Conservation (phyloP, 352 stramenopile species). For the Elongisporangium senticosum region DNA sequence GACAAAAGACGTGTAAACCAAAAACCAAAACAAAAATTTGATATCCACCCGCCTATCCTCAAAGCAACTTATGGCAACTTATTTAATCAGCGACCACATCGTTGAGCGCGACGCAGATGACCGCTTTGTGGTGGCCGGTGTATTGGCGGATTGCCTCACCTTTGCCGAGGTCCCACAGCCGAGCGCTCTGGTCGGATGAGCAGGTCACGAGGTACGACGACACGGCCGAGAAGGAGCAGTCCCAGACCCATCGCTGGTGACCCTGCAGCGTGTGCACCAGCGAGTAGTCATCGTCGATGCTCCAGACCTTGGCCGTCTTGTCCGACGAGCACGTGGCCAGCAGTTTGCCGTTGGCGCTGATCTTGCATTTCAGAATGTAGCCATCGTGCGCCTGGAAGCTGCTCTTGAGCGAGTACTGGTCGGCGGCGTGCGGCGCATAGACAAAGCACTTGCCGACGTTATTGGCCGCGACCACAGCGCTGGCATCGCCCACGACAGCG, state of each 20-base stretch:
- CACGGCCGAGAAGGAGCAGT: constrained; percentile 97
- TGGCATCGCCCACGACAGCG: constrained; percentile 91
- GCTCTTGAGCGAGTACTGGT: constrained; percentile 62
- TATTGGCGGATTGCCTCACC: constrained; percentile 87
- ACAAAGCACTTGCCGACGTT: constrained; percentile 95
- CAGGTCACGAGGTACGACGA: constrained; percentile 96
- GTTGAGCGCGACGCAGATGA: constrained; percentile 86
- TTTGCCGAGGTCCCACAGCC: constrained; percentile 96
- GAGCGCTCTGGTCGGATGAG: constrained; percentile 93
- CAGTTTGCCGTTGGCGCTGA: constrained; percentile 80
- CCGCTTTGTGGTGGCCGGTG: constrained; percentile 87
- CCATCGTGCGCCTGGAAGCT: constrained; percentile 82
- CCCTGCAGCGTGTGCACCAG: constrained; percentile 79
- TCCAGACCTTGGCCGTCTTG: constrained; percentile 91
- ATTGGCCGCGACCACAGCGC: constrained; percentile 89
- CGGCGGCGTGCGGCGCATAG: constrained; percentile 68
- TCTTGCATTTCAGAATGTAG: constrained; percentile 90
- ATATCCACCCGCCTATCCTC: neutral
- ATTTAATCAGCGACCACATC: constrained; percentile 63
- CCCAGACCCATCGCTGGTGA: constrained; percentile 97
- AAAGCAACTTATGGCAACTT: neutral
- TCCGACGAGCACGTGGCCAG: constrained; percentile 93
- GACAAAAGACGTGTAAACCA: too few species aligned
- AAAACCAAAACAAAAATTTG: neutral
- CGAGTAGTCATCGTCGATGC: constrained; percentile 16